Conservation (phyloP, 768 basidiomycete genomes). For the Amanita rimosa region DNA sequence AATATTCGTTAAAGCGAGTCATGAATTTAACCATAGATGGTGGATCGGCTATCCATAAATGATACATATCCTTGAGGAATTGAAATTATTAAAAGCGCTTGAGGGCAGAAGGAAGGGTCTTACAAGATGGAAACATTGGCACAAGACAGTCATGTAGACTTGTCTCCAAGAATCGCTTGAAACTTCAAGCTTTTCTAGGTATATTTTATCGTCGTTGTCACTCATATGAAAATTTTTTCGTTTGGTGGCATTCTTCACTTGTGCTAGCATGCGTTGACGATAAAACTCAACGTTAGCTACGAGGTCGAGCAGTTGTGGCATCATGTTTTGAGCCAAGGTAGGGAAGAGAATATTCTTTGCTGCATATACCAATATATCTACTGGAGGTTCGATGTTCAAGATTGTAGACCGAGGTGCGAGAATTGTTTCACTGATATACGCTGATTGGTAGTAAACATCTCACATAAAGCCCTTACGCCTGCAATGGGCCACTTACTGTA, state of each 20-base stretch:
- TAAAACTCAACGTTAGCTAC: conserved; percentile 7
- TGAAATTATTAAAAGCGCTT: background rate
- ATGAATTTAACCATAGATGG: conserved; percentile 22
- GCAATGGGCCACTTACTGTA: background rate
- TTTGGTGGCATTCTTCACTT: conserved; percentile 5
- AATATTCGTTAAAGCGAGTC: conserved; percentile 30
- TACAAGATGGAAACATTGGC: conserved; percentile 18
- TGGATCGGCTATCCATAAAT: conserved; percentile 17
- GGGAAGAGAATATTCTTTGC: conserved; percentile 5
- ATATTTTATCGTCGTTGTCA: conserved; percentile 13
- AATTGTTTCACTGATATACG: conserved; percentile 13
- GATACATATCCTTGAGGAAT: conserved; percentile 20
- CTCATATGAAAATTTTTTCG: conserved; percentile 16
- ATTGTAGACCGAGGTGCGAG: conserved; percentile 15
- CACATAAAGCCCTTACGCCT: background rate
- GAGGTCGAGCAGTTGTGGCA: conserved; percentile 9
- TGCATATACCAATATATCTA: conserved; percentile 2
- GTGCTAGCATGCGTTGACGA: conserved; percentile 5
- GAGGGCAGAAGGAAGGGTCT: conserved; percentile 6
- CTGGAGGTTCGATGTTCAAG: conserved; percentile 11
- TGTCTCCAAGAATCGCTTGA: conserved; percentile 13
- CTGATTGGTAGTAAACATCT: conserved; percentile 4
- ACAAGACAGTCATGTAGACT: conserved; percentile 22
- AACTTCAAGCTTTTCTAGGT: conserved; percentile 11
- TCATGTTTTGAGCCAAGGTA: conserved; percentile 4